These are phyloP conservation scores for Jackrogersella multiformis DNA, from an alignment of 495 filamentous ascomycete species.

Conservation along the genomic window DNA sequence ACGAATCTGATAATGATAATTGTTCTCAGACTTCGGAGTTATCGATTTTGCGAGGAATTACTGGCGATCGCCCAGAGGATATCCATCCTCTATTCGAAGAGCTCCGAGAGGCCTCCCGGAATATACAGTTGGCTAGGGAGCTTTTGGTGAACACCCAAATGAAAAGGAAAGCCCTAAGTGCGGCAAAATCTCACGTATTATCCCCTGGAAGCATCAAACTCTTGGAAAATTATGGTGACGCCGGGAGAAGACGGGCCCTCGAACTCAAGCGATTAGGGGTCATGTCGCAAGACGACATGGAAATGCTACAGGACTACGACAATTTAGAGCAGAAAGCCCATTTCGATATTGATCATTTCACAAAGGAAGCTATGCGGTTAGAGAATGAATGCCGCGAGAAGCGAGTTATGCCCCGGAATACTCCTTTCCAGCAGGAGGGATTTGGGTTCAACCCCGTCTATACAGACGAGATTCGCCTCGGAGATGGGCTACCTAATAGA, in stretches of 20 bases:
- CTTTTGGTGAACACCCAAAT: slow-evolving; percentile 44
- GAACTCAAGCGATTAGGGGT: slow-evolving; percentile 39
- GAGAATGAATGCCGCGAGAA: slow-evolving; percentile 40
- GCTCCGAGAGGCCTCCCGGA: slow-evolving; percentile 39
- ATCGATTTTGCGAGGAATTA: slow-evolving; percentile 38
- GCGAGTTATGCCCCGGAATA: slow-evolving; percentile 36
- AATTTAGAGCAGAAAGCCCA: slow-evolving; percentile 36
- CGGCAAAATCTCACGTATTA: slow-evolving; percentile 42
- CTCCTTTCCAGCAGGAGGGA: slow-evolving; percentile 37
- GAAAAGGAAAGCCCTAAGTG: slow-evolving; percentile 42
- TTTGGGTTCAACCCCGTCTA: slow-evolving; percentile 37
- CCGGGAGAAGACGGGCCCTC: slow-evolving; percentile 42
- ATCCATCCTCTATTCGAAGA: slow-evolving; percentile 44
- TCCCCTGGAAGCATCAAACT: slow-evolving; percentile 39
- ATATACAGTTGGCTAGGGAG: slow-evolving; percentile 45
- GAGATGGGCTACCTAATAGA: slow-evolving; percentile 21
- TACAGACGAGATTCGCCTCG: slow-evolving; percentile 42
- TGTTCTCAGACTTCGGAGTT: slow-evolving; percentile 32
- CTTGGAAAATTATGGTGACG: slow-evolving; percentile 42
- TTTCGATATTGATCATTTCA: slow-evolving; percentile 39
- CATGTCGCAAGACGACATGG: slow-evolving; percentile 44
- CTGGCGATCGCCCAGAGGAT: slow-evolving; percentile 41
- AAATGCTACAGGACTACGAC: slow-evolving; percentile 42
- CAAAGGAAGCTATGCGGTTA: slow-evolving; percentile 26
- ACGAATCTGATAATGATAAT: slow-evolving; percentile 31